phyloP scores from a whole-genome alignment of 768 basidiomycete genomes.

The Lactarius psammicola region DNA sequence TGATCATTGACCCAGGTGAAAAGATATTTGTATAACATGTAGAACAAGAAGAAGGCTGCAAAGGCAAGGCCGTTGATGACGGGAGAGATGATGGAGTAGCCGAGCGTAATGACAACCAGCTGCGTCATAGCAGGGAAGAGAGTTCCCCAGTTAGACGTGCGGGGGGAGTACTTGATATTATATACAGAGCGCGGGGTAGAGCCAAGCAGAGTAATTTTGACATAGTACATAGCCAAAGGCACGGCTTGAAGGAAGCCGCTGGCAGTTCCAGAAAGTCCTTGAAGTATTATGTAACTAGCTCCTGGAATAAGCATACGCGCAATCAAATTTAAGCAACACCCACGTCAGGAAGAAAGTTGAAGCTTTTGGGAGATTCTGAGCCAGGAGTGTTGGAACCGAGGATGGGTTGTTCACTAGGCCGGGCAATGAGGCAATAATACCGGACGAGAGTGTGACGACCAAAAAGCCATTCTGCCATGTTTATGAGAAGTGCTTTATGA shows the following conservation, averaged over 20 bases:
- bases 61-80: slow-evolving; percentile 90
- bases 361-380: slow-evolving; percentile 73
- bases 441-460: slow-evolving; percentile 81
- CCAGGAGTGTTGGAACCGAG: slow-evolving; percentile 67
- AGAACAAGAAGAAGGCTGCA: slow-evolving; percentile 80
- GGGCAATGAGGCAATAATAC: slow-evolving; percentile 71
- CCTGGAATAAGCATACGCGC: not conserved
- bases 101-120: slow-evolving; percentile 75
- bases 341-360: slow-evolving; percentile 91
- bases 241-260: slow-evolving; percentile 80
- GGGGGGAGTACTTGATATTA: slow-evolving; percentile 72
- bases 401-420: slow-evolving; percentile 64
- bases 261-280: slow-evolving; percentile 77
- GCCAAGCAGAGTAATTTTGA: slow-evolving; percentile 83
- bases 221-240: slow-evolving; percentile 78
- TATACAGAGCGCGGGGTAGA: slow-evolving; percentile 87
- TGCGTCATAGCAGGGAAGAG: slow-evolving; percentile 72
- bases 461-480: slow-evolving; percentile 82
- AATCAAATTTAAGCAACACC: slow-evolving; percentile 29
- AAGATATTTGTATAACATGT: slow-evolving; percentile 66
- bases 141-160: slow-evolving; percentile 74
- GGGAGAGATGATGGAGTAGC: slow-evolving; percentile 87
- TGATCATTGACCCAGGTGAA: slow-evolving; percentile 60
- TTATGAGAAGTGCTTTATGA: slow-evolving; percentile 3
- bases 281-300: slow-evolving; percentile 68